Conservation (phyloP, 208 protist genomes). For the Lotmaria passim region DNA sequence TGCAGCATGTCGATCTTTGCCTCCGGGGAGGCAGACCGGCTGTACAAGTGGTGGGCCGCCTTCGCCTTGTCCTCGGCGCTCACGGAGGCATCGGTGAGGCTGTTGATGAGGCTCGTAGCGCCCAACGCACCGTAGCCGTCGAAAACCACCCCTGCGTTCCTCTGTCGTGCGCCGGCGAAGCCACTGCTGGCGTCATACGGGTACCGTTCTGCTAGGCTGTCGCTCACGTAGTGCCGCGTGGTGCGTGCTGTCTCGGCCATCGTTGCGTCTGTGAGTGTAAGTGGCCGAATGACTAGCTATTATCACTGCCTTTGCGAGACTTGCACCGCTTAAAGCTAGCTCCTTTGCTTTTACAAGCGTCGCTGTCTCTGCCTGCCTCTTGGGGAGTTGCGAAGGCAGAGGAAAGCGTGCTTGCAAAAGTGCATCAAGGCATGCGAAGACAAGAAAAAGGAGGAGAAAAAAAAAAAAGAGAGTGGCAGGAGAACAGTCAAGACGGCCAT, state of each 20-base stretch:
- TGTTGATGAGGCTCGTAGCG: conserved; percentile 51
- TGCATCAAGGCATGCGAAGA: too few species aligned
- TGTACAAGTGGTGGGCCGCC: conserved; percentile 72
- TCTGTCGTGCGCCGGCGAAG: conserved; percentile 60
- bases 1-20: conserved; percentile 70
- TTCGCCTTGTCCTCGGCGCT: conserved; percentile 47
- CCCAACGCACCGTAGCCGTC: conserved; percentile 49
- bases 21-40: conserved; percentile 79
- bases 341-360: too few species aligned
- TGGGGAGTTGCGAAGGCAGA: too few species aligned
- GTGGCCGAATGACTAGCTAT: not conserved
- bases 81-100: conserved; percentile 59
- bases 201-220: conserved; percentile 83
- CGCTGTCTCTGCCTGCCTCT: too few species aligned
- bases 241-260: conserved; percentile 76
- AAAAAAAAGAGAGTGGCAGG: too few species aligned
- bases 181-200: conserved; percentile 80
- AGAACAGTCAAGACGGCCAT: too few species aligned
- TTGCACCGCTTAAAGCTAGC: too few species aligned
- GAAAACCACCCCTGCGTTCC: conserved; percentile 72
- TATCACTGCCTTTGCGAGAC: too few species aligned
- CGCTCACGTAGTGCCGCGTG: conserved; percentile 86
- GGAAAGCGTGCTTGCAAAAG: too few species aligned
- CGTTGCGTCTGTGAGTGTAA: too few species aligned
- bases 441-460: too few species aligned